Evolutionary conservation across 139 green algal species (phyloP).

Genomic region (Asterochloris erici): DNA sequence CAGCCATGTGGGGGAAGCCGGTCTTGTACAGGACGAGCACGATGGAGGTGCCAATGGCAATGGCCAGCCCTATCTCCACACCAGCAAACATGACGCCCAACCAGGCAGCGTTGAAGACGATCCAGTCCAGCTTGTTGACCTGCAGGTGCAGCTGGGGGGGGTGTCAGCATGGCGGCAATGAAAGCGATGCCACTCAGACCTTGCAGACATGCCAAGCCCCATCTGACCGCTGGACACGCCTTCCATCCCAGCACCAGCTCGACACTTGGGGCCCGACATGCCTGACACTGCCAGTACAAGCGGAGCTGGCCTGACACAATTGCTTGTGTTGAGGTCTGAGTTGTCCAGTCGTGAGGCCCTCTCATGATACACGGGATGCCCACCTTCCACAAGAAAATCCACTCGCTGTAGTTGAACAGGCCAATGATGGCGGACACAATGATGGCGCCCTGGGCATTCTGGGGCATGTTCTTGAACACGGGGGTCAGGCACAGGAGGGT

Average conservation of each 20-base stretch:
- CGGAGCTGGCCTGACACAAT: not conserved
- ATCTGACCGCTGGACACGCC: too few relatives aligned
- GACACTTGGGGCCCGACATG: too few relatives aligned
- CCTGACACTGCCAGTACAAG: not conserved
- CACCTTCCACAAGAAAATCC: conserved; percentile 38
- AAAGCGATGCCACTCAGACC: too few relatives aligned
- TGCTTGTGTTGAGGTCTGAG: not conserved
- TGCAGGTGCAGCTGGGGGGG: conserved; percentile 8
- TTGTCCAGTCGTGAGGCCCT: not conserved
- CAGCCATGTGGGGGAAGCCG: conserved; percentile 78
- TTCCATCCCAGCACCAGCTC: too few relatives aligned
- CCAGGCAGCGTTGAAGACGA: conserved; percentile 55
- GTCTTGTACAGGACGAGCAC: conserved; percentile 37
- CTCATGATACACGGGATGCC: not conserved
- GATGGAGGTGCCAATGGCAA: conserved; percentile 60
- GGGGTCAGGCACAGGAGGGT: conserved; percentile 71
- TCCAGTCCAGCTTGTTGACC: conserved; percentile 60
- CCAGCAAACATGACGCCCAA: conserved; percentile 48
- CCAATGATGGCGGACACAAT: conserved; percentile 61
- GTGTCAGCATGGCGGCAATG: too few relatives aligned
- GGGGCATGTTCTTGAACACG: conserved; percentile 68
- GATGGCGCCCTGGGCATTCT: conserved; percentile 71
- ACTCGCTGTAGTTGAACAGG: conserved; percentile 56
- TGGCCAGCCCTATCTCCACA: conserved; percentile 72
- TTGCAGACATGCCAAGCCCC: too few relatives aligned